Evolutionary conservation across 192 early-diverging fungal genomes (phyloP).

Genomic region (Pilaira anomala): DNA sequence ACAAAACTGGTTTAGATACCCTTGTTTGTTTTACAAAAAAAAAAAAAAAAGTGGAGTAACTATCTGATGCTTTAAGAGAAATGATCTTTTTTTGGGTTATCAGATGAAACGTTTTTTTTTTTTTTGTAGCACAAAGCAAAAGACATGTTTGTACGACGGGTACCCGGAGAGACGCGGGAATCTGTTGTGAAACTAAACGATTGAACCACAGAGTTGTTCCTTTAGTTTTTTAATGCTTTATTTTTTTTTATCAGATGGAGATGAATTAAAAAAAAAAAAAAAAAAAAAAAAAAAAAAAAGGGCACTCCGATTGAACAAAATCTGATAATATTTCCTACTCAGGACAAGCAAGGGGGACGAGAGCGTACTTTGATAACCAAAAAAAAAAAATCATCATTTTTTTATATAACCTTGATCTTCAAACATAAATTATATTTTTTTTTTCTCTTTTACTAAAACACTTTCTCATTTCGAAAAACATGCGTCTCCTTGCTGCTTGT

Average conservation of each 20-base stretch:
- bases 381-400: neutral
- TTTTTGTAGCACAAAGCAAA: slow-evolving; percentile 4
- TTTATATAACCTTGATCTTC: slow-evolving; percentile 14
- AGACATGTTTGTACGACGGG: neutral
- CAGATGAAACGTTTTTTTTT: slow-evolving; percentile 6
- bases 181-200: too few species aligned
- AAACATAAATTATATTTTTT: slow-evolving; percentile 1
- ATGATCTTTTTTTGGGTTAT: neutral
- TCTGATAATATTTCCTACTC: slow-evolving; percentile 9
- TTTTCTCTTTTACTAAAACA: slow-evolving; percentile 15
- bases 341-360: neutral
- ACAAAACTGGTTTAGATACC: too few species aligned
- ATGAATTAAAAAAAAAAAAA: neutral
- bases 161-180: neutral
- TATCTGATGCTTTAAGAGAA: too few species aligned
- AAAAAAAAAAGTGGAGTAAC: too few species aligned
- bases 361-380: neutral
- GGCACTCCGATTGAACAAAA: slow-evolving; percentile 1
- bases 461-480: neutral
- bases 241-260: slow-evolving; percentile 7
- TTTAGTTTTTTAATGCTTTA: neutral
- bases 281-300: neutral
- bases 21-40: too few species aligned
- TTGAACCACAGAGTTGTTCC: neutral
- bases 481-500: slow-evolving; percentile 8